These are phyloP conservation scores for Abrus precatorius DNA, from an alignment of 306 rosid genomes.

Conservation along the genomic window DNA sequence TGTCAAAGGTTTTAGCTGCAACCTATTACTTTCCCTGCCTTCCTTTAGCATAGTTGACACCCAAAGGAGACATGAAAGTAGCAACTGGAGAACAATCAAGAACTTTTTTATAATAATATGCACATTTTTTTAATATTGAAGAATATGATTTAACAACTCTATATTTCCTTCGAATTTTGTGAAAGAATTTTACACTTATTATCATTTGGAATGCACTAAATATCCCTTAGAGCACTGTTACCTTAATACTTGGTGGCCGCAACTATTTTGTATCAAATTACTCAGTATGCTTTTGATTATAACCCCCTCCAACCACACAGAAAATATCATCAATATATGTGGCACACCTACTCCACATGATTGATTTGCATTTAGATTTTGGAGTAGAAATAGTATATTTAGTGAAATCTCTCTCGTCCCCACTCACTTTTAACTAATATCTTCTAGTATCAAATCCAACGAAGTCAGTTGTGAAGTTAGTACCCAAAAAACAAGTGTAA, in stretches of 20 bases:
- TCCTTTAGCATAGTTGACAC: conserved; percentile 5
- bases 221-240: background rate
- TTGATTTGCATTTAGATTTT: background rate
- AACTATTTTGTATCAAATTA: background rate
- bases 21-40: background rate
- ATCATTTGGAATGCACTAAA: background rate
- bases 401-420: background rate
- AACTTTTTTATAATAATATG: background rate
- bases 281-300: background rate
- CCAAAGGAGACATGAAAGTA: conserved; percentile 16
- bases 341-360: background rate
- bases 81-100: background rate
- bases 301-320: conserved; percentile 1
- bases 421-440: background rate
- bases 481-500: background rate
- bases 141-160: background rate
- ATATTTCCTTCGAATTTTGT: background rate
- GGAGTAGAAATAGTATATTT: background rate
- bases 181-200: background rate
- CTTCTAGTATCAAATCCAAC: background rate
- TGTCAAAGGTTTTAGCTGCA: background rate
- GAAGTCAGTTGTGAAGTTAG: too few relatives aligned
- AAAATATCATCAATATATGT: conserved; percentile 5
- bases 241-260: background rate
- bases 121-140: background rate